Conservation (phyloP, 2,329 filamentous ascomycete species). For the Chrysosporium keratinophilum region DNA sequence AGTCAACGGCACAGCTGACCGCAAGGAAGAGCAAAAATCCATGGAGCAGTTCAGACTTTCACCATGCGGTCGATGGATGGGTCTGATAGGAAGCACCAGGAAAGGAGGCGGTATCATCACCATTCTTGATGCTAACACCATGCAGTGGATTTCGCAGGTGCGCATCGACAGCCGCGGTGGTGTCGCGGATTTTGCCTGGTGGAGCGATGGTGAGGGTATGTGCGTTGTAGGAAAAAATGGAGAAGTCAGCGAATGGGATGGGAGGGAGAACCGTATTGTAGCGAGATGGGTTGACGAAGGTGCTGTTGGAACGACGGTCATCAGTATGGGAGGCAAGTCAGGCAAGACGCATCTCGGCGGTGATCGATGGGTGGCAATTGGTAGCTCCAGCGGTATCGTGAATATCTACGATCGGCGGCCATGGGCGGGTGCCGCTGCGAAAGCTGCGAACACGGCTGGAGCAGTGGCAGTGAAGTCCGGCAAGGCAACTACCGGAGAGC, state of each 20-base stretch:
- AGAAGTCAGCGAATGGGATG: constrained; percentile 80
- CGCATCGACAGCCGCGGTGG: constrained; percentile 72
- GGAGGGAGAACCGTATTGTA: constrained; percentile 57
- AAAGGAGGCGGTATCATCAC: constrained; percentile 87
- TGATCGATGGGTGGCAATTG: constrained; percentile 81
- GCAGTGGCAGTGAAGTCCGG: constrained; percentile 22
- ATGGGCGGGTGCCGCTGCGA: constrained; percentile 41
- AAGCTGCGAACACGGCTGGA: constrained; percentile 19
- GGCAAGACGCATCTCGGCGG: constrained; percentile 47
- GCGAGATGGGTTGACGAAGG: constrained; percentile 86
- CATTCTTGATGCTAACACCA: constrained; percentile 64
- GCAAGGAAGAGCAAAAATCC: constrained; percentile 64
- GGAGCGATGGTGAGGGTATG: constrained; percentile 71
- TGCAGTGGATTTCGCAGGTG: constrained; percentile 79
- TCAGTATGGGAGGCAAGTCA: constrained; percentile 56
- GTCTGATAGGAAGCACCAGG: constrained; percentile 63
- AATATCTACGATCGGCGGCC: constrained; percentile 81
- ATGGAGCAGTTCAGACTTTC: constrained; percentile 89
- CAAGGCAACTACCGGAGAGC: constrained; percentile 15
- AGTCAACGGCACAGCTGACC: constrained; percentile 61
- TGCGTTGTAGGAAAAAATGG: constrained; percentile 76
- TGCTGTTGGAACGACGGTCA: constrained; percentile 69
- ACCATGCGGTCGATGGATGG: constrained; percentile 78
- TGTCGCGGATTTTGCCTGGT: constrained; percentile 88
- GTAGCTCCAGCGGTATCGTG: constrained; percentile 75